Evolutionary conservation across 768 basidiomycete genomes (phyloP).

Genomic region (Leccinum longicurvipes): DNA sequence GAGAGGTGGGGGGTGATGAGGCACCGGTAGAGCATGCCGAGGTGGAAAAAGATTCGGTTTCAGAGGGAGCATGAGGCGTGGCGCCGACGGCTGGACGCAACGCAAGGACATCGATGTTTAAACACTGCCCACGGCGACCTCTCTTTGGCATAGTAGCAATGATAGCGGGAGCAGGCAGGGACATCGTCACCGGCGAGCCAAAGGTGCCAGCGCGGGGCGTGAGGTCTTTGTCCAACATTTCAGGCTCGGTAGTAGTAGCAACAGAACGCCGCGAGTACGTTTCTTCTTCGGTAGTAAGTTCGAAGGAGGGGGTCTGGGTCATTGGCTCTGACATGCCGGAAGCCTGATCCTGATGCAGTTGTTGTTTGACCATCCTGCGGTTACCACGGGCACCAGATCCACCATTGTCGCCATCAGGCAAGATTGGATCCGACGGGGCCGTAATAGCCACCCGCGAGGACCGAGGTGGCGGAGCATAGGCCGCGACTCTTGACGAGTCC

Average conservation of each 20-base stretch:
- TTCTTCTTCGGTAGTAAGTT: background rate
- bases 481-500: background rate
- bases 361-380: background rate
- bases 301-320: background rate
- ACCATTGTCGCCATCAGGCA: slow-evolving; percentile 5
- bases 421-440: slow-evolving; percentile 3
- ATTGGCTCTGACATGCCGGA: background rate
- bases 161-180: background rate
- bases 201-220: slow-evolving; percentile 26
- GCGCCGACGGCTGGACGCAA: slow-evolving; percentile 22
- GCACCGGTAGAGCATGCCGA: slow-evolving; percentile 6
- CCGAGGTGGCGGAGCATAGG: background rate
- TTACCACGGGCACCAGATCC: slow-evolving; percentile 2
- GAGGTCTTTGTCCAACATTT: slow-evolving; percentile 19
- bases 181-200: background rate
- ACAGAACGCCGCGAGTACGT: background rate
- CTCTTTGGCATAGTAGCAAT: background rate
- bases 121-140: slow-evolving; percentile 8
- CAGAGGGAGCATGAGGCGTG: slow-evolving; percentile 21
- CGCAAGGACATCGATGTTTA: background rate
- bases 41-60: slow-evolving; percentile 9
- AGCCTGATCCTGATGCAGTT: background rate
- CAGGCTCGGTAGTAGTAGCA: slow-evolving; percentile 1
- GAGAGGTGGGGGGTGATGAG: background rate
- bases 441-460: background rate